phyloP scores from a whole-genome alignment of 352 stramenopile species.

The Phytopythium cucurbitacearum region DNA sequence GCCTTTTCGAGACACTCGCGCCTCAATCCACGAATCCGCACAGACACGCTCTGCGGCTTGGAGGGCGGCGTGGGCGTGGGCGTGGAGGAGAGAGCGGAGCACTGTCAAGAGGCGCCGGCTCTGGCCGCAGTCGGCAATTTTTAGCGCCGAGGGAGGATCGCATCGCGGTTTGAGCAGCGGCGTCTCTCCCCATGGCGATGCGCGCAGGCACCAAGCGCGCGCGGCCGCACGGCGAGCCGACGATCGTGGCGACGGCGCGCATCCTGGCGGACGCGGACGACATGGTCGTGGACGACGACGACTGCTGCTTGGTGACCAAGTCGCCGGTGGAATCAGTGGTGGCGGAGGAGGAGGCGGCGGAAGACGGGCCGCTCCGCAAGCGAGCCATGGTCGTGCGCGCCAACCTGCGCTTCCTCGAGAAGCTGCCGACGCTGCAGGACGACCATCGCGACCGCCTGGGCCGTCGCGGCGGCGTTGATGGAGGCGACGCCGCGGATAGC shows the following conservation, averaged over 20 bases:
- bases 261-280: constrained; percentile 6
- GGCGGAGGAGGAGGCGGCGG: background rate
- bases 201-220: constrained; percentile 16
- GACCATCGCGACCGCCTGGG: constrained; percentile 61
- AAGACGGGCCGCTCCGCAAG: constrained; percentile 30
- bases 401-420: constrained; percentile 64
- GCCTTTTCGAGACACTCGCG: background rate
- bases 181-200: constrained; percentile 2
- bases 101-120: background rate
- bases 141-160: background rate
- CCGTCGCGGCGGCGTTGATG: constrained; percentile 59
- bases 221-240: constrained; percentile 3
- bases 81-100: background rate
- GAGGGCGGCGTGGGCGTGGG: background rate
- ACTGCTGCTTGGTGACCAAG: constrained; percentile 7
- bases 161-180: background rate
- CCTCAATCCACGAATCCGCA: background rate
- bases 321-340: background rate
- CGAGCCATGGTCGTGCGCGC: constrained; percentile 45
- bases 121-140: background rate
- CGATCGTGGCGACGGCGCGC: background rate
- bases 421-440: constrained; percentile 51
- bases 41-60: background rate
- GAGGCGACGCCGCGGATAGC: constrained; percentile 25
- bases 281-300: constrained; percentile 13